Evolutionary conservation across 306 rosid species (phyloP).

Genomic region (Luffa aegyptiaca): DNA sequence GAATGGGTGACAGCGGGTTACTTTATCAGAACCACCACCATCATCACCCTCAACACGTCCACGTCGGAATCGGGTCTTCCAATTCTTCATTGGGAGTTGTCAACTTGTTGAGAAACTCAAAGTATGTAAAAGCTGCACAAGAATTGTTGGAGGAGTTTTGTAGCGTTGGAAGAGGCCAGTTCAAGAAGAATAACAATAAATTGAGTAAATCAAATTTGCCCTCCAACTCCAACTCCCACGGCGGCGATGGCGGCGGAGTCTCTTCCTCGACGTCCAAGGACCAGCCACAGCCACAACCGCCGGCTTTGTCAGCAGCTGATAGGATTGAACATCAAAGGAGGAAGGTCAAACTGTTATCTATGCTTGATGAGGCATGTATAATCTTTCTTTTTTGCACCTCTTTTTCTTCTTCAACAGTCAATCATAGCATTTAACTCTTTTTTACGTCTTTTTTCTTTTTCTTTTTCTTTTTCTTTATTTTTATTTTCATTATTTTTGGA

Average conservation of each 20-base stretch:
- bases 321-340: constrained; percentile 15
- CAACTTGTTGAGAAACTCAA: constrained; percentile 14
- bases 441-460: neutral
- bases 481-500: neutral
- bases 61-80: neutral
- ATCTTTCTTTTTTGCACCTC: neutral
- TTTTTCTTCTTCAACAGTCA: neutral
- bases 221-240: neutral
- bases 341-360: constrained; percentile 17
- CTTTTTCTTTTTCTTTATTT: neutral
- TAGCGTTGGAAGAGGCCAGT: constrained; percentile 16
- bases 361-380: constrained; percentile 18
- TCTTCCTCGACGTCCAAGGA: constrained; percentile 7
- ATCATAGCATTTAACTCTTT: neutral
- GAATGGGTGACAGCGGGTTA: constrained; percentile 5
- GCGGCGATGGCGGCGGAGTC: neutral
- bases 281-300: neutral
- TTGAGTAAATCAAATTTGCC: neutral
- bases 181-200: neutral
- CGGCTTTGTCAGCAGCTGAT: constrained; percentile 12
- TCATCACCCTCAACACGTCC: neutral
- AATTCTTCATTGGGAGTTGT: constrained; percentile 9
- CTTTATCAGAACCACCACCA: neutral
- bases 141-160: constrained; percentile 18
- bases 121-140: constrained; percentile 10